Conservation (phyloP, 129 eudicot genomes). For the Helichrysum umbraculigerum region DNA sequence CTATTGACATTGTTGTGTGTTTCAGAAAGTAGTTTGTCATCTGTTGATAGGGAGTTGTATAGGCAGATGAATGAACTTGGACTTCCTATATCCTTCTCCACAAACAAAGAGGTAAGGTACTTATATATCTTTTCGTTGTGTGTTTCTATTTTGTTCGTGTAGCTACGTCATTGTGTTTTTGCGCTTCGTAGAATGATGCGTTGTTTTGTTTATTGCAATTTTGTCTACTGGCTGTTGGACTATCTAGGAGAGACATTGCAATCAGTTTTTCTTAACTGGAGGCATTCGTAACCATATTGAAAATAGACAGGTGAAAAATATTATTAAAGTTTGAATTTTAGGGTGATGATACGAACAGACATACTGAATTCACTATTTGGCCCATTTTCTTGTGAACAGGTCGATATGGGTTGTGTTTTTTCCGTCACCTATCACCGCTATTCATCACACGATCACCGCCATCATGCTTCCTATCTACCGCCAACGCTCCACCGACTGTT, state of each 20-base stretch:
- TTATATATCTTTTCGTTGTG: conserved; percentile 2
- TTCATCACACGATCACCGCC: too few relatives aligned
- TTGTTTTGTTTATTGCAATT: conserved; percentile 24
- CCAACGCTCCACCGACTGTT: too few relatives aligned
- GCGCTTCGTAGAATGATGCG: conserved; percentile 27
- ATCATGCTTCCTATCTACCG: too few relatives aligned
- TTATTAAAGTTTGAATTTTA: conserved; percentile 3
- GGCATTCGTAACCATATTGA: conserved; percentile 35
- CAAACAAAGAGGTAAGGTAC: conserved; percentile 67
- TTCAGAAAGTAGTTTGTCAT: conserved; percentile 31
- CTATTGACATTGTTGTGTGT: conserved; percentile 19
- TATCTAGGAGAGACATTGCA: conserved; percentile 32
- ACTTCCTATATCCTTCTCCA: conserved; percentile 76
- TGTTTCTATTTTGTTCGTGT: background rate
- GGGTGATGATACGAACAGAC: conserved; percentile 18
- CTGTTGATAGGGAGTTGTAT: conserved; percentile 55
- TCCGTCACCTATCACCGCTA: too few relatives aligned
- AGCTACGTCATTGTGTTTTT: conserved; percentile 2
- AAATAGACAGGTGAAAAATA: conserved; percentile 29
- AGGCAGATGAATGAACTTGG: conserved; percentile 68
- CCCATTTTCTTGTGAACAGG: too few relatives aligned
- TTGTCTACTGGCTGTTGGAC: conserved; percentile 34
- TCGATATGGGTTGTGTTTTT: background rate
- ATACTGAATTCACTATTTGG: background rate
- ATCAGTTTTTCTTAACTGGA: conserved; percentile 16